Base-by-base conservation (phyloP, 192 early-diverging fungal genomes). In the Phycomyces blakesleeanus region DNA sequence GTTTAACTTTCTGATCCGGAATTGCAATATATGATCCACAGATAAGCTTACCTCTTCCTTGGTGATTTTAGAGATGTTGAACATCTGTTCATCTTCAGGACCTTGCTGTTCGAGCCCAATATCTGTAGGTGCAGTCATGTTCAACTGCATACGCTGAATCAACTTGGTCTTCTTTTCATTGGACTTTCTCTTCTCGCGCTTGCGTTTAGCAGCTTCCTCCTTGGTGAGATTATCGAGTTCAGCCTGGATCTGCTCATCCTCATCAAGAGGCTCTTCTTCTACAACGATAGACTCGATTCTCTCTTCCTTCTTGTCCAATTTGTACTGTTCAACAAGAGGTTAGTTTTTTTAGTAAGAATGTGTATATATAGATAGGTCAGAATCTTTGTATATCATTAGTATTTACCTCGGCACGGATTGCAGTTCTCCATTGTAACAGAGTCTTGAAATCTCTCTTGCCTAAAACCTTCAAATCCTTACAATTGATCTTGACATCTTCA, bases 371-470 rank as follows among this genome's bases (percentile, higher is more conserved):
- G n/a, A n/a, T n/a, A n/a, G n/a, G n/a, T n/a, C n/a, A n/a, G n/a
- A n/a, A n/a, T n/a, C n/a, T n/a, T n/a, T n/a, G n/a, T n/a, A n/a
- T n/a, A n/a, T n/a, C n/a, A n/a, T n/a, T n/a, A n/a, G n/a, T n/a
- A n/a, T n/a, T 73, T 39, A 77, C 71, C 51, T 76, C 71, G 63
- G 87, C 76, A 63, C 93, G 85, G 51, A 97, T 76, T 4, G 69
- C 72, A 14, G 87, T 83, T 44, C 93, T 81, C 97, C 97, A 98
- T 68, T 89, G 91, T 63, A 98, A 83, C 55, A 98, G 71, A 26
- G 67, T 72, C 75, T 92, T 93, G 69, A 97, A 98, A 66, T 98
- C 97, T 73, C 87, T 89, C 67, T 93, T 96, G 25, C 95, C 93
- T 18, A 98, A 78, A 11, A 97, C 89, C 61, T 90, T 88, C 71